These are phyloP conservation scores for Salpingoeca rosetta DNA, from an alignment of 78 protist species.

Conservation along the genomic window DNA sequence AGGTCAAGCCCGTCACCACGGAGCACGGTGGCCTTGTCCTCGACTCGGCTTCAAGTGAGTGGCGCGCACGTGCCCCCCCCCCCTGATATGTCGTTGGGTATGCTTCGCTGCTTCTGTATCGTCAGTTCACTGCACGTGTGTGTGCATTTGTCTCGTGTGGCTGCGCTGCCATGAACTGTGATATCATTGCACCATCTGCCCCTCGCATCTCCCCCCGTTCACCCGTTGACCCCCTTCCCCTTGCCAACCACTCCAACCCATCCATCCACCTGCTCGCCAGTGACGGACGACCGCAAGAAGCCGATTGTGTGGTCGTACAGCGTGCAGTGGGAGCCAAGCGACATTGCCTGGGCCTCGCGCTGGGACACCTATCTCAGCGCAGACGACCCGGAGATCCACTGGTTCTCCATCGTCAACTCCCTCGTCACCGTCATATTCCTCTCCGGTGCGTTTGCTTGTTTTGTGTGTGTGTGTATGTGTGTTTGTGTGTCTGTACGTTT, in stretches of 20 bases:
- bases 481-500: too few relatives aligned
- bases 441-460: neutral
- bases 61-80: neutral
- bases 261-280: neutral
- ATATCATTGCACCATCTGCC: too few relatives aligned
- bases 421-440: slow-evolving; percentile 84
- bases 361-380: slow-evolving; percentile 87
- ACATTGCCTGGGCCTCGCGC: slow-evolving; percentile 79
- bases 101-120: too few relatives aligned
- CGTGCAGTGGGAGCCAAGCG: neutral
- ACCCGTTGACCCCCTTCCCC: too few relatives aligned
- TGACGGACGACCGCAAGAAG: neutral
- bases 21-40: neutral
- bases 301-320: neutral
- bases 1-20: neutral
- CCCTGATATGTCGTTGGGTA: too few relatives aligned
- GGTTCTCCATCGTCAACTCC: slow-evolving; percentile 92
- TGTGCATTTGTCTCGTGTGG: too few relatives aligned
- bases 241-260: neutral
- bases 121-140: too few relatives aligned
- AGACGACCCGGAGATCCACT: slow-evolving; percentile 67
- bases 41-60: neutral
- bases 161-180: too few relatives aligned
- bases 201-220: too few relatives aligned
- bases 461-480: too few relatives aligned